Conservation (phyloP, 1,284 basidiomycete genomes). For the Trametes hirsuta region DNA sequence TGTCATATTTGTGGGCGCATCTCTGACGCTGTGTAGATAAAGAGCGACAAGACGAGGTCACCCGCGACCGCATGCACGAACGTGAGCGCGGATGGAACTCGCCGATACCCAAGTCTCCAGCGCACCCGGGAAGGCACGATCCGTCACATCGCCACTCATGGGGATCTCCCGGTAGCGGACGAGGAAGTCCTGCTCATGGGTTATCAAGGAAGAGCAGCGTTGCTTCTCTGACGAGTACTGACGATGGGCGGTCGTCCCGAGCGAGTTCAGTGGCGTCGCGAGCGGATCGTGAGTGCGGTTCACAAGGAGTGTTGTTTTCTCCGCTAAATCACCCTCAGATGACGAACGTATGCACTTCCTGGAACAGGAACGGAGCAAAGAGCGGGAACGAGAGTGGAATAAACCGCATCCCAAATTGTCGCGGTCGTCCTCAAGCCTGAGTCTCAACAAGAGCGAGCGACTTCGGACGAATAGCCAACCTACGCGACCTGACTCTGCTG, state of each 20-base stretch:
- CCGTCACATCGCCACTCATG: slow-evolving; percentile 18
- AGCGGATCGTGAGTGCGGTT: slow-evolving; percentile 45
- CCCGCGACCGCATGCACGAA: slow-evolving; percentile 24
- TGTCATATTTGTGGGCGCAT: not conserved
- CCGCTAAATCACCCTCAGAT: slow-evolving; percentile 36
- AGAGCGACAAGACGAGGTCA: slow-evolving; percentile 20
- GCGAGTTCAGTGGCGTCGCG: slow-evolving; percentile 50
- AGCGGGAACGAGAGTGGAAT: slow-evolving; percentile 61
- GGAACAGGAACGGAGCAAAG: slow-evolving; percentile 45
- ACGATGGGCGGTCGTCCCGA: slow-evolving; percentile 43
- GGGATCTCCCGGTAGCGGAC: slow-evolving; percentile 18
- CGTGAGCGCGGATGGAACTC: slow-evolving; percentile 32
- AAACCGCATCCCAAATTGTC: slow-evolving; percentile 42
- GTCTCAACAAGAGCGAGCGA: slow-evolving; percentile 29
- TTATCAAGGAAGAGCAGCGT: slow-evolving; percentile 39
- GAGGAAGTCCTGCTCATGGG: slow-evolving; percentile 24
- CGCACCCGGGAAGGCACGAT: slow-evolving; percentile 14
- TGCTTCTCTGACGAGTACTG: slow-evolving; percentile 40
- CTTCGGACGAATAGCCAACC: slow-evolving; percentile 32
- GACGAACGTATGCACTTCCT: slow-evolving; percentile 46
- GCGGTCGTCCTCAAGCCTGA: slow-evolving; percentile 33
- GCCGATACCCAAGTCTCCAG: slow-evolving; percentile 24
- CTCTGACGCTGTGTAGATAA: slow-evolving; percentile 4
- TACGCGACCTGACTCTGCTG: slow-evolving; percentile 31
- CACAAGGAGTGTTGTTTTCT: not conserved